Evolutionary conservation across 2,329 filamentous ascomycete genomes (phyloP), one percentile per base, ranked within the genome.

Genomic region (Orbilia blumenaviensis): DNA sequence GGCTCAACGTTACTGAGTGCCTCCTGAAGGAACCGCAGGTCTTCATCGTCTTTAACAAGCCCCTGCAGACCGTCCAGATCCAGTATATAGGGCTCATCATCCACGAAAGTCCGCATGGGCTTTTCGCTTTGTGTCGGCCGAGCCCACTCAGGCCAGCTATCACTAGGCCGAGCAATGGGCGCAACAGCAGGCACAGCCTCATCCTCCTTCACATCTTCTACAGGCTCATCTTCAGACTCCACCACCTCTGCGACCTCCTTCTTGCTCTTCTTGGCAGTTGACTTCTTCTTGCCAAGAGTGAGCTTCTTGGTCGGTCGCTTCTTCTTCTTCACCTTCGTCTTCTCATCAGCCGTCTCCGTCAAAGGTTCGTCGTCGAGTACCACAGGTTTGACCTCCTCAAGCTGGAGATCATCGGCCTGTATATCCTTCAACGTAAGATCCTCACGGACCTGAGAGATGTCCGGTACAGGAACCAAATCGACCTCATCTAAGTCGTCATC

Each of bases 51-150:
- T 81, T 91, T 91, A 79, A 92, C 82, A 69, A 90, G 81, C 67
- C 88, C 86, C 80, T 92, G 89, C 86, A 90, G 89, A 60, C 90
- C 90, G 80, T 92, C 89, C 76, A 92, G 85, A 81, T 92, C 90
- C 78, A 92, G 84, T 16, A 91, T 83, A 90, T 84, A 21, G 1
- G 84, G 84, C 25, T 87, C 84, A 79, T 91, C 89, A 80, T 92
- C 90, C 71, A 90, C 87, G 0, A 92, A 88, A 0, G 89, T 91
- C 10, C 88, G 85, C 66, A 86, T 85, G 56, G 89, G 89, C 79
- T 86, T 84, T 73, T 87, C 85, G 83, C 50, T 89, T 46, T 58
- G 56, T 89, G 62, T 90, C 85, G 61, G 86, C 85, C 87, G 34
- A 32, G 63, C 71, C 71, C 71, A 75, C 29, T 68, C 71, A 10